These are phyloP conservation scores for Ascochyta clinopodiicola DNA, from an alignment of 2,329 filamentous ascomycete species.

Conservation along the genomic window DNA sequence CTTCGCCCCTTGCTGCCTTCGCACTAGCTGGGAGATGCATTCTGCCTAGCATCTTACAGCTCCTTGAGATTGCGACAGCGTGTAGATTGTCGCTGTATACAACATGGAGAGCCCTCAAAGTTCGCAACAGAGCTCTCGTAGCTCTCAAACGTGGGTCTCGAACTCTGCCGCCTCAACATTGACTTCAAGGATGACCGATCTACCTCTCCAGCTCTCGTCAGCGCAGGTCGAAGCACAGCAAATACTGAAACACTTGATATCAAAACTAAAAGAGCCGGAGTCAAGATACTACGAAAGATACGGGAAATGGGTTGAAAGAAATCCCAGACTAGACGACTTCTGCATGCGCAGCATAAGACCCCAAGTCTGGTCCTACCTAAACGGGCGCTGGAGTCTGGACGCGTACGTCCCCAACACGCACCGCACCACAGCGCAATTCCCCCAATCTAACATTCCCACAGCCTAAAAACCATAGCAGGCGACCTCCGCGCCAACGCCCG, in stretches of 20 bases:
- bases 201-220: conserved; percentile 6
- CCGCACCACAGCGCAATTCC: too few relatives aligned
- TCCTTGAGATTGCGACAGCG: neutral
- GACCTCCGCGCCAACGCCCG: conserved; percentile 31
- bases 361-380: conserved; percentile 30
- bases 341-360: conserved; percentile 30
- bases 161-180: neutral
- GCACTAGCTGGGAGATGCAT: conserved; percentile 4
- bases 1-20: conserved; percentile 12
- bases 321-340: conserved; percentile 29
- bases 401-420: conserved; percentile 5
- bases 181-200: conserved; percentile 20
- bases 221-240: conserved; percentile 34
- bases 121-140: neutral
- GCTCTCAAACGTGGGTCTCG: neutral
- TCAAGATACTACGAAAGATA: conserved; percentile 29
- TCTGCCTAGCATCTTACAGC: conserved; percentile 5
- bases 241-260: conserved; percentile 31
- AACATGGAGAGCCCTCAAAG: conserved; percentile 3
- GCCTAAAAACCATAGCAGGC: conserved; percentile 31
- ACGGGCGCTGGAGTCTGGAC: conserved; percentile 29
- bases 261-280: conserved; percentile 19
- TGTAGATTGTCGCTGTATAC: neutral
- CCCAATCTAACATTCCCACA: too few relatives aligned
- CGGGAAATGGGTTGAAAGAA: conserved; percentile 25